Percentiles rank a stretch among this genome's conserved stretches.
These are phyloP conservation scores for Hansfordia pulvinata DNA, from an alignment of 2,329 filamentous ascomycete genomes.

Conservation along the genomic window DNA sequence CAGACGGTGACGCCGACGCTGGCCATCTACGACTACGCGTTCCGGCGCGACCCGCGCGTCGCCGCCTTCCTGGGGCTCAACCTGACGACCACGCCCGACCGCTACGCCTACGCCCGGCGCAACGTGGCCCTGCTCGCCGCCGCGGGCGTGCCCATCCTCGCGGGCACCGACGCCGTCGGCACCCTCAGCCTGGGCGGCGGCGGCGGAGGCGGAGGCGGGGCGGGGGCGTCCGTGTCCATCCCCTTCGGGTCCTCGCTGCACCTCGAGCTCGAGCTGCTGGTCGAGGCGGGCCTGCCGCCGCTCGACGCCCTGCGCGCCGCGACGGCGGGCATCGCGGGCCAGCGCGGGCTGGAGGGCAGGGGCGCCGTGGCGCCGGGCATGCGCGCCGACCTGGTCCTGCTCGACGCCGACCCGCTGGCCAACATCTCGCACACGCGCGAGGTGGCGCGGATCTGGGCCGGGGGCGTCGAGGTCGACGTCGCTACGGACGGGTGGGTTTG, in stretches of 20 bases:
- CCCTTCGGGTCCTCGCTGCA: conserved; percentile 12
- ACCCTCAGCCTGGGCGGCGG: not conserved
- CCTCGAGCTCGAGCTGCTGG: conserved; percentile 13
- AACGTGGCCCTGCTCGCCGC: conserved; percentile 15
- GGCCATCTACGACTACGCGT: too few species aligned
- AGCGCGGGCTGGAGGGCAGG: conserved; percentile 10
- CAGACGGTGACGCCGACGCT: conserved; percentile 12
- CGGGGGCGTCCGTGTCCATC: conserved; percentile 1
- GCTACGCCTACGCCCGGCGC: conserved; percentile 6
- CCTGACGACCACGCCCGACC: conserved; percentile 7
- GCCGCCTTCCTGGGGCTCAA: too few species aligned
- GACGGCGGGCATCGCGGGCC: conserved; percentile 8
- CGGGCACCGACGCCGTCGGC: conserved; percentile 15
- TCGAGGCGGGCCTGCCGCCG: conserved; percentile 11
- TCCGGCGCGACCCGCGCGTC: too few species aligned
- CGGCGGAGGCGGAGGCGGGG: too few species aligned
- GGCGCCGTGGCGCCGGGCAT: conserved; percentile 11
- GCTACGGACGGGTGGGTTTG: too few species aligned
- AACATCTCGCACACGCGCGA: conserved; percentile 14
- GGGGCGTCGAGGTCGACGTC: too few species aligned
- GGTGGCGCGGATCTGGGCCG: too few species aligned
- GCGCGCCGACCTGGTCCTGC: conserved; percentile 14
- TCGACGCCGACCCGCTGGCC: conserved; percentile 12
- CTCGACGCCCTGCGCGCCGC: conserved; percentile 12
- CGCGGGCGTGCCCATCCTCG: conserved; percentile 16